phyloP scores from a whole-genome alignment of 139 green algal species.

The Coelastrella sp. region DNA sequence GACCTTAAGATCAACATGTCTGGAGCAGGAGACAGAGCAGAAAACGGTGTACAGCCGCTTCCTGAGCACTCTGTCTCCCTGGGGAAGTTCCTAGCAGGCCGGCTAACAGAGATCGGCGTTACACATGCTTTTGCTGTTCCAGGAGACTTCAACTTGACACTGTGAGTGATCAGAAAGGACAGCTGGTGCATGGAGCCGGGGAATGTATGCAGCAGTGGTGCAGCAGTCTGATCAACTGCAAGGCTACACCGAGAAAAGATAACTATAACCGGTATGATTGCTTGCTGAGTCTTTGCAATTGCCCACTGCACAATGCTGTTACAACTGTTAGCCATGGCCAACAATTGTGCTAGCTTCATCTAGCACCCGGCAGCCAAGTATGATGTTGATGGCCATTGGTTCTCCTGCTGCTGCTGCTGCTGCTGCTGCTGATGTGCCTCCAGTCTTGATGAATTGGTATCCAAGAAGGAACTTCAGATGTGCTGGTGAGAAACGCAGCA shows the following conservation, averaged over 20 bases:
- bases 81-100: conserved; percentile 36
- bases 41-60: background rate
- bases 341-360: too few species aligned
- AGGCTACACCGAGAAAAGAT: background rate
- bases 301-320: too few species aligned
- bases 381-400: background rate
- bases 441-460: conserved; percentile 62
- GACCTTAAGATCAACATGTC: background rate
- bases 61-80: background rate
- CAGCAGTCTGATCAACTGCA: background rate
- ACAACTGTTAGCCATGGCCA: too few species aligned
- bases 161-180: conserved; percentile 26
- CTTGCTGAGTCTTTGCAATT: too few species aligned
- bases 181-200: background rate
- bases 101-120: conserved; percentile 64
- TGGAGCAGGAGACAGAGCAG: background rate
- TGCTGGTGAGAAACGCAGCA: conserved; percentile 48
- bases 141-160: conserved; percentile 66
- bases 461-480: conserved; percentile 62
- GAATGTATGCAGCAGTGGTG: background rate
- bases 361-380: too few species aligned
- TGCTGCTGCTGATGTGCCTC: background rate
- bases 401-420: background rate
- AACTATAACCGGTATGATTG: too few species aligned
- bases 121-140: conserved; percentile 50